These are phyloP conservation scores for Discostella stelligeroides DNA, from an alignment of 108 stramenopile genomes.

Conservation along the genomic window DNA sequence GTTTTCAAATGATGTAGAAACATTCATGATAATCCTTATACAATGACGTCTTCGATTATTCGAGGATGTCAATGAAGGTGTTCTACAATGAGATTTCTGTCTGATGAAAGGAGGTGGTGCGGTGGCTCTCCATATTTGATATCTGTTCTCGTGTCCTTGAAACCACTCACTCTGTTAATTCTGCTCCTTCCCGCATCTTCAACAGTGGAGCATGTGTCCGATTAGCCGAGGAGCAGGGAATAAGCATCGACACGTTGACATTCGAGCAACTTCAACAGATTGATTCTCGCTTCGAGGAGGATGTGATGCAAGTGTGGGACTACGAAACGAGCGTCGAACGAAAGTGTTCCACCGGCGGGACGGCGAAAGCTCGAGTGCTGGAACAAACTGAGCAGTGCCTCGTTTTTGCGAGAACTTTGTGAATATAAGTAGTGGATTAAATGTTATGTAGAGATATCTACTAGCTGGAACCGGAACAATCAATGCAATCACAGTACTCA, in stretches of 20 bases:
- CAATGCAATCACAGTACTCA: no score
- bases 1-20: neutral
- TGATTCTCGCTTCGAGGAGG: conserved; percentile 86
- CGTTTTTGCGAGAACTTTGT: conserved; percentile 64
- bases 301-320: conserved; percentile 88
- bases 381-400: conserved; percentile 81
- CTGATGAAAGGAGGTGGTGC: no score
- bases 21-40: conserved; percentile 12
- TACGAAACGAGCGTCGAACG: conserved; percentile 90
- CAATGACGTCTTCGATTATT: neutral
- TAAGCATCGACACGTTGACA: conserved; percentile 78
- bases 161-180: no score
- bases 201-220: conserved; percentile 86
- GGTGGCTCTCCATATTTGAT: no score
- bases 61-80: conserved; percentile 22
- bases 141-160: no score
- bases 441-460: no score
- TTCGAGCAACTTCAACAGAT: conserved; percentile 83
- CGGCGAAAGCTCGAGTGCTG: conserved; percentile 69
- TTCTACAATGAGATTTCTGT: conserved; percentile 38
- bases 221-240: conserved; percentile 80
- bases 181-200: no score
- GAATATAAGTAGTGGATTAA: conserved; percentile 8
- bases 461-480: no score
- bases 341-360: conserved; percentile 89